Evolutionary conservation across 1,284 basidiomycete genomes (phyloP).

Genomic region (Puccinia brachypodii): DNA sequence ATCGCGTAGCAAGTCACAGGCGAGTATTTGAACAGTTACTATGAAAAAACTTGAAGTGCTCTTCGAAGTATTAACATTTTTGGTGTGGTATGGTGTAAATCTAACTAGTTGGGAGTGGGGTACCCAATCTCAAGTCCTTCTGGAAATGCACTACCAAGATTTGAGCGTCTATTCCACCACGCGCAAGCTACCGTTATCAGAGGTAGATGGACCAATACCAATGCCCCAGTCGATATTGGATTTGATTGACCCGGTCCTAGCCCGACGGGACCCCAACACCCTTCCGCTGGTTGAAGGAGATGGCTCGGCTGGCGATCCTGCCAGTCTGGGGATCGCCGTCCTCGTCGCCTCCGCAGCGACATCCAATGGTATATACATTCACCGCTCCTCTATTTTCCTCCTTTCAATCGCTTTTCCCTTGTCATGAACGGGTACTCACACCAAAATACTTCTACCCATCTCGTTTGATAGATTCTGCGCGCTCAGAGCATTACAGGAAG

Average conservation of each 20-base stretch:
- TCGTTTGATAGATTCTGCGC: slow-evolving; percentile 55
- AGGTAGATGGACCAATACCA: not conserved
- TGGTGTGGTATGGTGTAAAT: not conserved
- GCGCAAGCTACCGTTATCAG: slow-evolving; percentile 7
- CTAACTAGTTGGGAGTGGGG: slow-evolving; percentile 35
- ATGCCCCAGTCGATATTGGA: slow-evolving; percentile 5
- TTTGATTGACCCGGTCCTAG: slow-evolving; percentile 20
- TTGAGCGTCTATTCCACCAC: slow-evolving; percentile 21
- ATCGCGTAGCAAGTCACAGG: not conserved
- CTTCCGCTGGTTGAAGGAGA: slow-evolving; percentile 52
- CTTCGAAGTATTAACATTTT: too few relatives aligned
- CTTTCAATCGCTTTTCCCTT: not conserved
- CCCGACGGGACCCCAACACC: not conserved
- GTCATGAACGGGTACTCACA: not conserved
- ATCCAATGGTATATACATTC: not conserved
- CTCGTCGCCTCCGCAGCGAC: slow-evolving; percentile 61
- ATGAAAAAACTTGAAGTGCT: too few relatives aligned
- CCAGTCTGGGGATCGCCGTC: slow-evolving; percentile 75
- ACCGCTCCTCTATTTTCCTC: not conserved
- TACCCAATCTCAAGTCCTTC: not conserved
- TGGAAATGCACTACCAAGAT: not conserved
- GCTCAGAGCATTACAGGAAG: slow-evolving; percentile 63
- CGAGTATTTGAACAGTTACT: too few relatives aligned
- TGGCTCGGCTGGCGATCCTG: slow-evolving; percentile 76
- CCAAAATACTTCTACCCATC: not conserved